A percentile compares a stretch with the other conserved stretches of the same genome.
phyloP scores from a whole-genome alignment of 148 eudicot species.

The Agrostemma githago region DNA sequence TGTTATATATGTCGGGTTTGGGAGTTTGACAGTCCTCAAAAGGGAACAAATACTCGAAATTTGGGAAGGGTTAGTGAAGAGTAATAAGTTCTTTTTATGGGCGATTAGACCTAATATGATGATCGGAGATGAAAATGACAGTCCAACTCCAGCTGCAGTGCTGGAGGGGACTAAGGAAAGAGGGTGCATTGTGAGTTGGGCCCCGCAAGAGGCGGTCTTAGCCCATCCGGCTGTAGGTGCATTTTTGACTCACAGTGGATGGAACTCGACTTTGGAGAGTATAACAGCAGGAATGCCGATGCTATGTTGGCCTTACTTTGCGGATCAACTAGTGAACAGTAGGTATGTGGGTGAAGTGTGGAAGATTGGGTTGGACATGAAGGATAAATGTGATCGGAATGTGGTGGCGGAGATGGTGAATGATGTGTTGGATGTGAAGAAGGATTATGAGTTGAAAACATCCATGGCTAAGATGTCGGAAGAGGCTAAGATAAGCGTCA shows the following conservation, averaged over 20 bases:
- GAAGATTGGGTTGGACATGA: conserved; percentile 45
- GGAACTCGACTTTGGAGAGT: conserved; percentile 49
- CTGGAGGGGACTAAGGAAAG: conserved; percentile 36
- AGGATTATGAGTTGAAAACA: conserved; percentile 21
- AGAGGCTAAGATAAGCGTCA: conserved; percentile 27
- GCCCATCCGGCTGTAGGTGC: conserved; percentile 35
- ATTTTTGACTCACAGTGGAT: conserved; percentile 47
- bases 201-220: conserved; percentile 44
- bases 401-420: conserved; percentile 33
- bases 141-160: conserved; percentile 20
- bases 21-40: conserved; percentile 36
- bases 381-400: conserved; percentile 35
- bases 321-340: conserved; percentile 41
- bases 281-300: conserved; percentile 43
- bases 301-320: conserved; percentile 44
- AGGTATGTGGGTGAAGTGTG: conserved; percentile 37
- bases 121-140: not conserved
- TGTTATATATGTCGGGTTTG: conserved; percentile 32
- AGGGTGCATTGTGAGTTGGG: conserved; percentile 44
- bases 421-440: conserved; percentile 32
- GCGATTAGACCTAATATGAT: conserved; percentile 38
- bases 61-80: conserved; percentile 51
- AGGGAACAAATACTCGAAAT: conserved; percentile 38
- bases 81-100: conserved; percentile 49
- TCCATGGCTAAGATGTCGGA: conserved; percentile 23